phyloP scores from a whole-genome alignment of 2,329 filamentous ascomycete genomes.

The Claviceps citrina region DNA sequence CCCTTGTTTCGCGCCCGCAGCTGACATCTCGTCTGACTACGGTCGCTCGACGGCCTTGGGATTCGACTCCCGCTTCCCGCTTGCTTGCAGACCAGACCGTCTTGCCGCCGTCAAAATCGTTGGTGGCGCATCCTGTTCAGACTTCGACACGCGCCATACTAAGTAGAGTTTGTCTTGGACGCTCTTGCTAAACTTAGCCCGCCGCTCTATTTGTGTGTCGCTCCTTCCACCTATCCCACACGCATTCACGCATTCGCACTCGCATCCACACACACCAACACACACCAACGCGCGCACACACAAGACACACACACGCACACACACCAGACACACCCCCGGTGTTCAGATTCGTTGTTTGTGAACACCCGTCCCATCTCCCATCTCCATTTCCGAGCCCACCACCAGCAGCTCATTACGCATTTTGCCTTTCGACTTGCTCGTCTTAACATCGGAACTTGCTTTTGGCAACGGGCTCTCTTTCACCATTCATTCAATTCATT shows the following conservation, averaged over 20 bases:
- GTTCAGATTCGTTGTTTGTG: neutral
- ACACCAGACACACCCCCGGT: neutral
- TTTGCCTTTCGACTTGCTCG: neutral
- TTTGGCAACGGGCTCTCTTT: neutral
- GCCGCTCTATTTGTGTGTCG: neutral
- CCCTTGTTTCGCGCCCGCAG: neutral
- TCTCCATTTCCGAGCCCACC: neutral
- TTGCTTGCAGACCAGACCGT: too few relatives aligned
- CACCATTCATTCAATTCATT: too few relatives aligned
- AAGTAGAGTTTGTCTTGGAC: conserved; percentile 1
- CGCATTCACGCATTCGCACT: neutral
- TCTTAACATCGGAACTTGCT: neutral
- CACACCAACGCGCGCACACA: neutral
- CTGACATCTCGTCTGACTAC: too few relatives aligned
- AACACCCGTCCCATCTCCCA: neutral
- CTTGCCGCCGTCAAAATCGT: too few relatives aligned
- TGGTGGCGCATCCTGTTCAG: too few relatives aligned
- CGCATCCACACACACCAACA: neutral
- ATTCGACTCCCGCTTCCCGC: too few relatives aligned
- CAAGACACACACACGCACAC: neutral
- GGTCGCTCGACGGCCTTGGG: too few relatives aligned
- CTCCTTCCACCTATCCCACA: neutral
- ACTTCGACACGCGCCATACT: conserved; percentile 4
- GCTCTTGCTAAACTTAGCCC: neutral
- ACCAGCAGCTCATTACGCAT: neutral